Evolutionary conservation across 164 flowering plant species (phyloP), one percentile per base, ranked within the genome.

Genomic region (Akebia trifoliata): DNA sequence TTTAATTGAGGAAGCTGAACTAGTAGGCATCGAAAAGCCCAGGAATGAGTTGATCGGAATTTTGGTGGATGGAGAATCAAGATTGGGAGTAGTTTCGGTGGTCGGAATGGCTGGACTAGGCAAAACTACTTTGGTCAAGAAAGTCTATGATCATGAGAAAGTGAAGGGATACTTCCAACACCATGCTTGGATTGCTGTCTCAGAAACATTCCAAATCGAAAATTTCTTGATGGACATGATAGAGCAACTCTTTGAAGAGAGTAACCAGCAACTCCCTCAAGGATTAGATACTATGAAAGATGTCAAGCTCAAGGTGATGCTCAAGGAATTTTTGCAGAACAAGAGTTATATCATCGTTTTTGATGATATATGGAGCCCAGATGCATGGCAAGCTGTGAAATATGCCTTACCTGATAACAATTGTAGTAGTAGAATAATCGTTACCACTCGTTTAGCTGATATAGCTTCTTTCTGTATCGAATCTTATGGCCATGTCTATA

Each of bases 331-430:
- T 25, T 25, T 58, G 32, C 24, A 28, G 36, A 4, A 28, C 11
- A 56, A 56, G 26, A 56, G 50, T 26, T 56, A 56, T 30, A 2
- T 56, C 3, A 8, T 46, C 17, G 52, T 45, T 35, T 34, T 57
- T 11, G 61, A 57, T 57, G 52, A 57, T 24, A 18, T 57, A 12
- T 32, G 40, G 52, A 57, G 15, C 42, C 10, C 6, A 12, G 6
- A 34, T 28, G 30, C 32, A 21, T 57, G 51, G 61, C 20, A 46
- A 4, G 28, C 29, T 31, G 4, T 46, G 6, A 46, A 46, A 44
- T 1, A 10, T 20, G 61, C 43, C 8, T 36, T 53, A 17, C 32
- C 22, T 21, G 43, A 53, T 53, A 36, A 36, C 28, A 14, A 36
- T 2, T 18, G 15, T 34, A 30, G 50, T 15, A 45, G 54, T 31